Percentiles rank a stretch among this genome's conserved stretches.
These are phyloP conservation scores for Fusarium camptoceras DNA, from an alignment of 2,329 filamentous ascomycete genomes.

Conservation along the genomic window DNA sequence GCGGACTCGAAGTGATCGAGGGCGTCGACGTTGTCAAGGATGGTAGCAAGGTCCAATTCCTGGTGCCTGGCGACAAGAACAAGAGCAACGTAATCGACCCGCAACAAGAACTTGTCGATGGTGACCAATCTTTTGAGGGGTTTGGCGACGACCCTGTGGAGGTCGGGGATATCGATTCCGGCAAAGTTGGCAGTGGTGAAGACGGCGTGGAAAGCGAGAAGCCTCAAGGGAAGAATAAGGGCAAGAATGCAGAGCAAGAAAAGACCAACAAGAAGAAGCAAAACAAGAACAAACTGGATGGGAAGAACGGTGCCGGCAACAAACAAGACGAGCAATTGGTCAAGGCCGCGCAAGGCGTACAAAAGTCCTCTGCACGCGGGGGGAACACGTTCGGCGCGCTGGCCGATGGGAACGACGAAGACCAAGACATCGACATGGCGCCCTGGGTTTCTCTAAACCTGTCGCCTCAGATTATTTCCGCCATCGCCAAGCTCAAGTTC, in stretches of 20 bases:
- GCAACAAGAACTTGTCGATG: constrained; percentile 45
- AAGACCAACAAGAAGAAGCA: constrained; percentile 25
- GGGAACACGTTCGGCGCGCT: constrained; percentile 67
- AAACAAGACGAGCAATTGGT: constrained; percentile 49
- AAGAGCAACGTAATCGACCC: constrained; percentile 54
- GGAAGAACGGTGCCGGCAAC: constrained; percentile 38
- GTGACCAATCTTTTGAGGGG: constrained; percentile 72
- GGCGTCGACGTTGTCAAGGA: constrained; percentile 86
- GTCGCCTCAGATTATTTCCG: constrained; percentile 76
- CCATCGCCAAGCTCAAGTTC: constrained; percentile 85
- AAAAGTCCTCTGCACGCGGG: constrained; percentile 54
- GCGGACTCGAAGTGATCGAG: constrained; percentile 89
- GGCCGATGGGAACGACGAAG: constrained; percentile 64
- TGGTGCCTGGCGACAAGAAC: constrained; percentile 57
- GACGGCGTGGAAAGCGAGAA: constrained; percentile 48
- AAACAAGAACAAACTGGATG: constrained; percentile 47
- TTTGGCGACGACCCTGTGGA: constrained; percentile 65
- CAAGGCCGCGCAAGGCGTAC: constrained; percentile 52
- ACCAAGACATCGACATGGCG: constrained; percentile 75
- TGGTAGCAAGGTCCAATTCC: constrained; percentile 68
- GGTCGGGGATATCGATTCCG: constrained; percentile 49
- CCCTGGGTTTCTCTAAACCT: constrained; percentile 82
- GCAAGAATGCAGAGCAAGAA: constrained; percentile 46
- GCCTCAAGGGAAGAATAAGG: constrained; percentile 47
- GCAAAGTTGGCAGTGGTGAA: constrained; percentile 49